A percentile compares a stretch with the other conserved stretches of the same genome.
Conservation (phyloP, 345 rosid genomes). For the Linum lewisii region DNA sequence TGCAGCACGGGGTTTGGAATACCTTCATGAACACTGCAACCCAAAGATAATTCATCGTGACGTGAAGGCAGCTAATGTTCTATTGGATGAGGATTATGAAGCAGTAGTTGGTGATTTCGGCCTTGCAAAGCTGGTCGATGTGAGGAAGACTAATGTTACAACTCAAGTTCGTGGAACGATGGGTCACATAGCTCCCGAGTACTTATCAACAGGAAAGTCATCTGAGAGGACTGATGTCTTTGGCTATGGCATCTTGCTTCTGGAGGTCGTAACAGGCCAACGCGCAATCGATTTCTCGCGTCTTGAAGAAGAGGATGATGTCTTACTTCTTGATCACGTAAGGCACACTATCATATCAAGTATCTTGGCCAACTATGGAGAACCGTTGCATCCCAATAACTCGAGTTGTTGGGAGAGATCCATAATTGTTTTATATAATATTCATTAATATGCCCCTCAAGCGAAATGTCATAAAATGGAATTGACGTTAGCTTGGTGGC, state of each 20-base stretch:
- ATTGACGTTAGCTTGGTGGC: too few species aligned
- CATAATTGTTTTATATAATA: too few species aligned
- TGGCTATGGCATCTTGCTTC: conserved; percentile 89
- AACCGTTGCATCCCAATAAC: too few species aligned
- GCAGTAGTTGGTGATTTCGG: conserved; percentile 99
- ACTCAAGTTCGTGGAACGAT: conserved; percentile 98
- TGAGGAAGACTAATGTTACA: conserved; percentile 74
- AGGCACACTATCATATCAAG: conserved; percentile 14
- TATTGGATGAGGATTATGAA: conserved; percentile 88
- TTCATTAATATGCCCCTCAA: too few species aligned
- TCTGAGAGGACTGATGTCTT: conserved; percentile 96
- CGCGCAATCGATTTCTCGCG: conserved; percentile 94
- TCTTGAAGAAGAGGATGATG: conserved; percentile 94
- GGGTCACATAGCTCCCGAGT: conserved; percentile 99
- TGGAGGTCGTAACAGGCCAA: conserved; percentile 99
- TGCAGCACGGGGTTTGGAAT: conserved; percentile 91
- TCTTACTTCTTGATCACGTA: conserved; percentile 86
- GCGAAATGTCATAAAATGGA: too few species aligned
- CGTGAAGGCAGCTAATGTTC: conserved; percentile 94
- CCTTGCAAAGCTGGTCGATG: conserved; percentile 89
- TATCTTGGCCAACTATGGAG: too few species aligned
- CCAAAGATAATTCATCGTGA: conserved; percentile 97
- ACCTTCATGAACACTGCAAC: conserved; percentile 94
- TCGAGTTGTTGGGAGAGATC: too few species aligned
- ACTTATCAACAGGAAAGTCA: conserved; percentile 90